These are phyloP conservation scores for Colletotrichum sp. DNA, from an alignment of 2,329 filamentous ascomycete genomes.

Conservation along the genomic window DNA sequence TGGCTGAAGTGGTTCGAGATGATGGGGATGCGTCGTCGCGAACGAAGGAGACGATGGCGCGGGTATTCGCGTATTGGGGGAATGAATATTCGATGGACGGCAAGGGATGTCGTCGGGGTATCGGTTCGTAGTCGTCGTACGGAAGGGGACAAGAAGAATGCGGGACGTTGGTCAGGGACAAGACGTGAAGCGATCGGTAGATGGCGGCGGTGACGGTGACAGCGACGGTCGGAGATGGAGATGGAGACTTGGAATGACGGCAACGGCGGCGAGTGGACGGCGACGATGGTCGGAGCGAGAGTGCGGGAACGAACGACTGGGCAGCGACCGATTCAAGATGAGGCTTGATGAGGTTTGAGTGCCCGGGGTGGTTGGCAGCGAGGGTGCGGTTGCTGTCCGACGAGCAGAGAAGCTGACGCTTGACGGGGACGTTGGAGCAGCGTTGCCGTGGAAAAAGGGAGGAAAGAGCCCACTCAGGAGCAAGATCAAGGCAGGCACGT, in stretches of 20 bases:
- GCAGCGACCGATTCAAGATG: not conserved
- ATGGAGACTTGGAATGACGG: not conserved
- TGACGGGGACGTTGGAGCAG: conserved; percentile 12
- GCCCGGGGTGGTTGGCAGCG: conserved; percentile 1
- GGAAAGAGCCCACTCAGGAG: conserved; percentile 14
- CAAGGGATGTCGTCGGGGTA: not conserved
- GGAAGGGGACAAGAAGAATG: not conserved
- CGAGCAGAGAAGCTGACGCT: not conserved
- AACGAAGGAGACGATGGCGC: not conserved
- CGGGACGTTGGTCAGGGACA: not conserved
- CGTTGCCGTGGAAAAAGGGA: conserved; percentile 30
- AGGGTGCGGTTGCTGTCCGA: conserved; percentile 20
- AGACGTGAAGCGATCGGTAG: not conserved
- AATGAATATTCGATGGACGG: not conserved
- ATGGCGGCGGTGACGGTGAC: not conserved
- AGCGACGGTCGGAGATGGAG: not conserved
- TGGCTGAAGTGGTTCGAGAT: not conserved
- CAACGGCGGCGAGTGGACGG: not conserved
- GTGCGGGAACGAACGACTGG: conserved; percentile 17
- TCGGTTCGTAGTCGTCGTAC: not conserved
- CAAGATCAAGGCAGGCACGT: not conserved
- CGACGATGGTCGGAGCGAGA: conserved; percentile 13
- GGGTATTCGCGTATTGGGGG: not conserved
- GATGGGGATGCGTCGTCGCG: not conserved
- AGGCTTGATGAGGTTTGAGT: conserved; percentile 13